Conservation (phyloP, 495 filamentous ascomycete genomes). For the Xylaria bambusicola region DNA sequence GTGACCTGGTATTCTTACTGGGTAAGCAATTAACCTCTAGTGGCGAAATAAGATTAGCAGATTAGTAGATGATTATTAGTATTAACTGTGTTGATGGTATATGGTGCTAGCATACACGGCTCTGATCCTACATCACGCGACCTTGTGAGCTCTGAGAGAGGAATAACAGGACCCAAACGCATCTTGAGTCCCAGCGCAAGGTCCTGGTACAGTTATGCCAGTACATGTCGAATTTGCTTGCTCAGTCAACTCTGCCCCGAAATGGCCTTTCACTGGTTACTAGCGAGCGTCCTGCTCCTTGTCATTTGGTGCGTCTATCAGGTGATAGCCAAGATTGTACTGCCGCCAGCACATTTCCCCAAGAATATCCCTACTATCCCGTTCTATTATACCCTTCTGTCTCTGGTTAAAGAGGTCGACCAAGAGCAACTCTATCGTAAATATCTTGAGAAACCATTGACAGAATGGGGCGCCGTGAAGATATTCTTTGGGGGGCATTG, state of each 20-base stretch:
- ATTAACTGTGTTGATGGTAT: too few relatives aligned
- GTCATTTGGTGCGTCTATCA: neutral
- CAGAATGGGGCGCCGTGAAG: conserved; percentile 46
- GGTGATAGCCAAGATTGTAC: conserved; percentile 1
- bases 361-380: conserved; percentile 21
- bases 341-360: conserved; percentile 25
- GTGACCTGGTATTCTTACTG: too few relatives aligned
- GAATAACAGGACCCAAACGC: neutral
- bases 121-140: too few relatives aligned
- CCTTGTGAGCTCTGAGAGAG: too few relatives aligned
- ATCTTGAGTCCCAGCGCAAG: neutral
- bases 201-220: neutral
- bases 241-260: neutral
- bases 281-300: neutral
- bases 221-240: neutral
- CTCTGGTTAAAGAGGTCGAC: conserved; percentile 35
- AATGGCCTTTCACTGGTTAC: neutral
- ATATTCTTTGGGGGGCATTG: conserved; percentile 32
- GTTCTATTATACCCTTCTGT: conserved; percentile 30
- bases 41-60: too few relatives aligned
- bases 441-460: conserved; percentile 34
- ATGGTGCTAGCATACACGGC: too few relatives aligned
- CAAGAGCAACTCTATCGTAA: conserved; percentile 31
- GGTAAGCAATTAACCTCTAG: too few relatives aligned
- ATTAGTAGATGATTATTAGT: too few relatives aligned